phyloP scores from a whole-genome alignment of 2,329 filamentous ascomycete genomes.

The Sclerotinia nivalis region DNA sequence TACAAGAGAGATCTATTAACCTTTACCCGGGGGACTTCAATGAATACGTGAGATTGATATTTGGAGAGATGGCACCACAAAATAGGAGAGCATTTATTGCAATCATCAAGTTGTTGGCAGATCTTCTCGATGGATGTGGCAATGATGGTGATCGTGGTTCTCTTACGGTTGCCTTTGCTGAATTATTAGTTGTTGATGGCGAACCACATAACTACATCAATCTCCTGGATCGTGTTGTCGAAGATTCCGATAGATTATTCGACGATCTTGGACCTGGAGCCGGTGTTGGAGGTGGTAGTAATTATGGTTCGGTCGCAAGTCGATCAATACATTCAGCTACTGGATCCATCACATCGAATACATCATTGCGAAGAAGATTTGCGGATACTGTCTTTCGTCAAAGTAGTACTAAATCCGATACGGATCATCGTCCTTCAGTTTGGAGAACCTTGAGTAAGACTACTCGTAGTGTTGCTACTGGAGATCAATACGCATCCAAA shows the following conservation, averaged over 20 bases:
- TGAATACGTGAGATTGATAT: constrained; percentile 65
- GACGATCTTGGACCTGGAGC: constrained; percentile 55
- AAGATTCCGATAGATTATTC: constrained; percentile 88
- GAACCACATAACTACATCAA: constrained; percentile 83
- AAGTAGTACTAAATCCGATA: constrained; percentile 71
- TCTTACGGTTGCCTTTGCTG: constrained; percentile 83
- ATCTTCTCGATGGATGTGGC: constrained; percentile 83
- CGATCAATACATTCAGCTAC: constrained; percentile 44
- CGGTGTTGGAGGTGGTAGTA: constrained; percentile 31
- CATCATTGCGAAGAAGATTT: constrained; percentile 79
- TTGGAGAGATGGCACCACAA: constrained; percentile 66
- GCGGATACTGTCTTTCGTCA: constrained; percentile 76
- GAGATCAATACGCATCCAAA: constrained; percentile 62
- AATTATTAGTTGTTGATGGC: constrained; percentile 77
- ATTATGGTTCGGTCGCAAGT: constrained; percentile 37
- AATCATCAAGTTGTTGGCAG: constrained; percentile 81
- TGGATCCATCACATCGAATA: constrained; percentile 80
- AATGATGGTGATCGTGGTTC: constrained; percentile 90
- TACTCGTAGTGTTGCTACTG: constrained; percentile 59
- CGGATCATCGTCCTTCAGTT: constrained; percentile 72
- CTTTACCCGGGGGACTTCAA: constrained; percentile 72
- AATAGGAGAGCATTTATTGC: constrained; percentile 77
- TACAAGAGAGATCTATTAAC: constrained; percentile 69
- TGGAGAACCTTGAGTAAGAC: constrained; percentile 90
- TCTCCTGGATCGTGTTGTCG: constrained; percentile 81